Evolutionary conservation across 768 basidiomycete genomes (phyloP), one percentile per base, ranked within the genome.

Genomic region (Naematelia encephala): DNA sequence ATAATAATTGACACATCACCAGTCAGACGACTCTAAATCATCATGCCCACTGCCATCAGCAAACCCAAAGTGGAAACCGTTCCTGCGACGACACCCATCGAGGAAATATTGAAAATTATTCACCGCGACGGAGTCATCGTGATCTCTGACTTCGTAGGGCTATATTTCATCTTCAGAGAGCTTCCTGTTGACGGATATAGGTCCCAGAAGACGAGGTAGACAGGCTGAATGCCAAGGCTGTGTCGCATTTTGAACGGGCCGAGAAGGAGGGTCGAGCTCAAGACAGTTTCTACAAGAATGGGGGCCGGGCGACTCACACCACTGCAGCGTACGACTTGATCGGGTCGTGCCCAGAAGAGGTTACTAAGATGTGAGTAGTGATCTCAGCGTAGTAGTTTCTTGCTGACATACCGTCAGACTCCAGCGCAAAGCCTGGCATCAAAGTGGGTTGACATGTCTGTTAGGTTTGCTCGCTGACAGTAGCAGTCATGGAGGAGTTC

Each of bases 41-140:
- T 16, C 13, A 57, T 48, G 45, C 46, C 48, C 27, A 19, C 44
- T 16, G 46, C 44, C 12, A 59, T 25, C 19, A 5, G 5, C 13
- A 8, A 16, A 8, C 49, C 57, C 21, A 26, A 16, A n/a, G 49
- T 59, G 29, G 50, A 39, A 16, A 62, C 61, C 21, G 16, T 62
- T 5, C 56, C 61, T 12, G 56, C 56, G 23, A 51, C 51, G 8
- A n/a, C 61, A 28, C 61, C 61, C 5, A 54, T 62, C 56, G 30
- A 57, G 51, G 28, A 62, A 16, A 62, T 62, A 25, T 30, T 62
- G 10, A 51, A 58, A 1, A 54, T 62, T 43, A 43, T 56, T 28
- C 57, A 59, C 29, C 52, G 63, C 14, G 63, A 64, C 39, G 63
- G 63, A 22, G 56, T 58, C 4, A 60, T 64, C 19, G 63, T 64